Conservation (phyloP, 306 rosid species). For the Canavalia ensiformis region DNA sequence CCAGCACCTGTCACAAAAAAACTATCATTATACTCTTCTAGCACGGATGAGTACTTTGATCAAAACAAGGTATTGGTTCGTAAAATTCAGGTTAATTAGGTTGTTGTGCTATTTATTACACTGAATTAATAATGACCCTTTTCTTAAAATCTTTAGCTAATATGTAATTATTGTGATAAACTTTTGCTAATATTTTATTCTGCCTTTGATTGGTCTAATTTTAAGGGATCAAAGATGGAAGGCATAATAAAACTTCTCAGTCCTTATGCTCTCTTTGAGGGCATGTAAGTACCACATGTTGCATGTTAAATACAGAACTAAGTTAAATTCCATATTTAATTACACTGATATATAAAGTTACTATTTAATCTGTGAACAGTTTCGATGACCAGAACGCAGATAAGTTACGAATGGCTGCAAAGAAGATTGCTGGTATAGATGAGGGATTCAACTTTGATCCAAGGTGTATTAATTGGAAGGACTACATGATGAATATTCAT, state of each 20-base stretch:
- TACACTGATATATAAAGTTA: too few relatives aligned
- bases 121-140: too few relatives aligned
- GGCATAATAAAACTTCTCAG: conserved; percentile 31
- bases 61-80: conserved; percentile 12
- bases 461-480: conserved; percentile 53
- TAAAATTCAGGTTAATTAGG: too few relatives aligned
- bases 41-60: background rate
- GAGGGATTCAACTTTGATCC: conserved; percentile 52
- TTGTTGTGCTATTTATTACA: background rate
- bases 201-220: background rate
- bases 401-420: conserved; percentile 33
- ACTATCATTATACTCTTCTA: background rate
- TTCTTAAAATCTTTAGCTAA: too few relatives aligned
- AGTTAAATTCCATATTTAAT: too few relatives aligned
- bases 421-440: background rate
- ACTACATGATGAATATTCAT: conserved; percentile 52
- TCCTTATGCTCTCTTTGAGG: conserved; percentile 46
- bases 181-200: background rate
- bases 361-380: conserved; percentile 24
- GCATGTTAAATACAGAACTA: background rate
- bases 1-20: background rate
- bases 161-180: too few relatives aligned
- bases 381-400: conserved; percentile 58
- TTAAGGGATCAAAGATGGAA: conserved; percentile 43
- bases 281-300: conserved; percentile 41